These are phyloP conservation scores for Phytophthora pistaciae DNA, from an alignment of 352 stramenopile species.

Conservation along the genomic window DNA sequence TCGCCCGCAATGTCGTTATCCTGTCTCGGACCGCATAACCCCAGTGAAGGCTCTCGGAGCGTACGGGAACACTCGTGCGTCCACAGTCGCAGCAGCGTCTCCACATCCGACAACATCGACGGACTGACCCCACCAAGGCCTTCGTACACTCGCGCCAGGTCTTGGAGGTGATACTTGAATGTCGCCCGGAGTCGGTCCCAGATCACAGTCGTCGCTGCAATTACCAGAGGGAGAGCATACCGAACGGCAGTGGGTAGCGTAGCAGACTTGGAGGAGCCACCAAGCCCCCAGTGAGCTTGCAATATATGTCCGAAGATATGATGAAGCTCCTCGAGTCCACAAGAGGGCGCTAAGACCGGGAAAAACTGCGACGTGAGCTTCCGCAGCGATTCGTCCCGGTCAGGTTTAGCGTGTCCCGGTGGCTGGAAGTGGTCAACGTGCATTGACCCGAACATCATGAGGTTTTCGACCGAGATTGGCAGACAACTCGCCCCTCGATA, in stretches of 20 bases:
- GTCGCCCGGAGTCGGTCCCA: conserved; percentile 54
- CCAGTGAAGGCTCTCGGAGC: conserved; percentile 40
- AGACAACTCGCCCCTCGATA: conserved; percentile 27
- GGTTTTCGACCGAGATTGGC: conserved; percentile 38
- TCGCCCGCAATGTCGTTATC: conserved; percentile 17
- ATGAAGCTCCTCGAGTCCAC: conserved; percentile 37
- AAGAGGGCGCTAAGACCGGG: conserved; percentile 37
- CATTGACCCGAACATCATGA: conserved; percentile 50
- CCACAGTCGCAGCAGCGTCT: conserved; percentile 60
- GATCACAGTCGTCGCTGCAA: conserved; percentile 54
- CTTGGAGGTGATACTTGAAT: conserved; percentile 55
- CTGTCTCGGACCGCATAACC: conserved; percentile 9
- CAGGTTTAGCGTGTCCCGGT: not conserved
- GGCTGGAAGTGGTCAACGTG: conserved; percentile 1
- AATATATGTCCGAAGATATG: conserved; percentile 41
- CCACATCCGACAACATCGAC: conserved; percentile 44
- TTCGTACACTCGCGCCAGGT: conserved; percentile 57
- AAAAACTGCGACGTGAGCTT: conserved; percentile 44
- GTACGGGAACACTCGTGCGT: conserved; percentile 55
- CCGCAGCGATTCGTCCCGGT: conserved; percentile 13
- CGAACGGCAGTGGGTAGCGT: conserved; percentile 27
- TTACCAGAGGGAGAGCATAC: conserved; percentile 34
- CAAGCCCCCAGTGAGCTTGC: conserved; percentile 16
- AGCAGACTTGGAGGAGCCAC: not conserved
- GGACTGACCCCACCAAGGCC: conserved; percentile 51